A percentile compares a stretch with the other conserved stretches of the same genome.
Conservation (phyloP, 495 filamentous ascomycete species). For the Trichodelitschia bisporula region DNA sequence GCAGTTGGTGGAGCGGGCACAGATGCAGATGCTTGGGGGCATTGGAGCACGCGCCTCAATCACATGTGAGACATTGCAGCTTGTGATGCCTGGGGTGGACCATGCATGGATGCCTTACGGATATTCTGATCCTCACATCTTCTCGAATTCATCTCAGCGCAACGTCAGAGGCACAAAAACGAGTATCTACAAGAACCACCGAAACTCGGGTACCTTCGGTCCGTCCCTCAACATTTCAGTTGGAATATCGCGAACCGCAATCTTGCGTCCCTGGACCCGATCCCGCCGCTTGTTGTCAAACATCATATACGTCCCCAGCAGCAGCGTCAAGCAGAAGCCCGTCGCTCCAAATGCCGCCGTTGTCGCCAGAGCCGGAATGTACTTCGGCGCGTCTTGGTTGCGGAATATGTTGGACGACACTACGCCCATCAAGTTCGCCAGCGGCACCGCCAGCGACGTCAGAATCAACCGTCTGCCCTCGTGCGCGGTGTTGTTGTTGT, state of each 20-base stretch:
- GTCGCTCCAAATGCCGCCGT: slow-evolving; percentile 46
- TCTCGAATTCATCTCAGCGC: no score
- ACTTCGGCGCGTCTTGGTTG: slow-evolving; percentile 43
- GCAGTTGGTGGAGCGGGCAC: no score
- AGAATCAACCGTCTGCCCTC: slow-evolving; percentile 46
- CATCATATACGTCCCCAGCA: slow-evolving; percentile 42
- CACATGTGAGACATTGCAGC: no score
- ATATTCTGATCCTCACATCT: no score
- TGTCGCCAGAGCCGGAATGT: slow-evolving; percentile 47
- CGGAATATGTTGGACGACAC: slow-evolving; percentile 53
- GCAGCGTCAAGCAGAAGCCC: slow-evolving; percentile 30
- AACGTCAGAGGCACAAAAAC: no score
- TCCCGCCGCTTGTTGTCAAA: slow-evolving; percentile 43
- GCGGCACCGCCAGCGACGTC: slow-evolving; percentile 47
- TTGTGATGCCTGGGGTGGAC: no score
- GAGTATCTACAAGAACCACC: slow-evolving; percentile 37
- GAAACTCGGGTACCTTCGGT: slow-evolving; percentile 34
- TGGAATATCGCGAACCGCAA: slow-evolving; percentile 39
- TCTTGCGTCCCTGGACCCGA: slow-evolving; percentile 28
- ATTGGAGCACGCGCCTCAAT: no score
- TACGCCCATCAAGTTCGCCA: slow-evolving; percentile 64
- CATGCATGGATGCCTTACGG: no score
- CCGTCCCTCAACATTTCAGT: slow-evolving; percentile 46
- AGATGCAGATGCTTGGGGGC: no score
- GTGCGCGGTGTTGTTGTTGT: slow-evolving; percentile 61